Percentiles rank a stretch among this genome's conserved stretches.
Evolutionary conservation across 192 early-diverging fungal genomes (phyloP).

Genomic region (Coemansia sp.): DNA sequence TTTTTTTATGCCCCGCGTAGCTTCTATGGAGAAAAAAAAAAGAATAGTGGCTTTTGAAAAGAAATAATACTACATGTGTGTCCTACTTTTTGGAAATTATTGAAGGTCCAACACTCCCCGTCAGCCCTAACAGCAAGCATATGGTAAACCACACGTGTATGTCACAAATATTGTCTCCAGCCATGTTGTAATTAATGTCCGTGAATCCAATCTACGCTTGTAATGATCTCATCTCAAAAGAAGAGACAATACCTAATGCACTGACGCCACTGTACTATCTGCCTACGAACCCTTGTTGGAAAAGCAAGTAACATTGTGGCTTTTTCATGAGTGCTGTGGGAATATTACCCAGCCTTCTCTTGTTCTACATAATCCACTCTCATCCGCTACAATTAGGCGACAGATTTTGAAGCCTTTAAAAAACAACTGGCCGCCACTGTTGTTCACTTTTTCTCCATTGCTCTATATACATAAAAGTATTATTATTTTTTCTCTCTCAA

Average conservation of each 20-base stretch:
- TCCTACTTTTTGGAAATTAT: too few relatives aligned
- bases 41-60: neutral
- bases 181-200: neutral
- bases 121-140: neutral
- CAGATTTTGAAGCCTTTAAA: neutral
- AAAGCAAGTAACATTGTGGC: neutral
- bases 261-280: neutral
- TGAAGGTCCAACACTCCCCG: neutral
- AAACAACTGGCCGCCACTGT: neutral
- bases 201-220: neutral
- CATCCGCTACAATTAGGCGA: neutral
- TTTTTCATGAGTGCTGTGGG: neutral
- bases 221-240: neutral
- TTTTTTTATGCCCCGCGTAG: neutral
- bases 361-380: neutral
- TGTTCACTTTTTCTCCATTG: neutral
- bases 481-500: neutral
- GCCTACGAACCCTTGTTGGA: neutral
- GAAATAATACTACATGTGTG: neutral
- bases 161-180: neutral
- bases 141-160: neutral
- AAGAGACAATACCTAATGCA: neutral
- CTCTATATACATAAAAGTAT: neutral
- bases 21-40: neutral
- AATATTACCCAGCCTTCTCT: slow-evolving; percentile 8